Evolutionary conservation across 306 rosid genomes (phyloP).

Genomic region (Pterocarpus santalinus): DNA sequence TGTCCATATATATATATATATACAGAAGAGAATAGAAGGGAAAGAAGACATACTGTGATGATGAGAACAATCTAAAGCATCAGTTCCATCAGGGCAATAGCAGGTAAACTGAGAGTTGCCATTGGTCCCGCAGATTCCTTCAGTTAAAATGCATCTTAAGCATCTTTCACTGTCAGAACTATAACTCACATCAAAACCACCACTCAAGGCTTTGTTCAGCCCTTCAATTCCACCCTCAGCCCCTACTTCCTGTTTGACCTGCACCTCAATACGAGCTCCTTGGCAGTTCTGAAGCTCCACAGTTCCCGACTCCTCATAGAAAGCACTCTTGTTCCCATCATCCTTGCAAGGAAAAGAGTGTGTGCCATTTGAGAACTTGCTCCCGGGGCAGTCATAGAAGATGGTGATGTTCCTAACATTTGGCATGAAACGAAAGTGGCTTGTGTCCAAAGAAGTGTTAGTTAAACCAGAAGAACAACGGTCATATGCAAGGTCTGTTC

Average conservation of each 20-base stretch:
- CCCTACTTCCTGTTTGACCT: background rate
- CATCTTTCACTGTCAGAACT: constrained; percentile 12
- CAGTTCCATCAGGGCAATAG: constrained; percentile 48
- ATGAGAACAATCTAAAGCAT: constrained; percentile 38
- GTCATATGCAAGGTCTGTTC: constrained; percentile 40
- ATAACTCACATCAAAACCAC: constrained; percentile 52
- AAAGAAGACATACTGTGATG: constrained; percentile 39
- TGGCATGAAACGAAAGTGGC: background rate
- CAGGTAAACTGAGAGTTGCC: constrained; percentile 45
- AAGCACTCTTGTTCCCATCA: constrained; percentile 20
- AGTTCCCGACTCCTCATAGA: constrained; percentile 13
- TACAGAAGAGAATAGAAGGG: constrained; percentile 20
- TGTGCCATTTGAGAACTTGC: background rate
- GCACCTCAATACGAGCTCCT: constrained; percentile 39
- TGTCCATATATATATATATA: background rate
- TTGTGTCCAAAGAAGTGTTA: constrained; percentile 48
- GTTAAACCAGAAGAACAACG: constrained; percentile 44
- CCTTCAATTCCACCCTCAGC: background rate
- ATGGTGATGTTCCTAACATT: constrained; percentile 45
- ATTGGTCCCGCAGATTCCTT: constrained; percentile 49
- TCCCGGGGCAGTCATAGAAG: constrained; percentile 44
- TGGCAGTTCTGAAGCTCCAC: constrained; percentile 4
- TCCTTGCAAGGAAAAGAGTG: constrained; percentile 41
- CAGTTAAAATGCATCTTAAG: constrained; percentile 5
- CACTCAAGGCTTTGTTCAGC: constrained; percentile 24